phyloP scores from a whole-genome alignment of 768 basidiomycete genomes.

The Cystofilobasidium capitatum region DNA sequence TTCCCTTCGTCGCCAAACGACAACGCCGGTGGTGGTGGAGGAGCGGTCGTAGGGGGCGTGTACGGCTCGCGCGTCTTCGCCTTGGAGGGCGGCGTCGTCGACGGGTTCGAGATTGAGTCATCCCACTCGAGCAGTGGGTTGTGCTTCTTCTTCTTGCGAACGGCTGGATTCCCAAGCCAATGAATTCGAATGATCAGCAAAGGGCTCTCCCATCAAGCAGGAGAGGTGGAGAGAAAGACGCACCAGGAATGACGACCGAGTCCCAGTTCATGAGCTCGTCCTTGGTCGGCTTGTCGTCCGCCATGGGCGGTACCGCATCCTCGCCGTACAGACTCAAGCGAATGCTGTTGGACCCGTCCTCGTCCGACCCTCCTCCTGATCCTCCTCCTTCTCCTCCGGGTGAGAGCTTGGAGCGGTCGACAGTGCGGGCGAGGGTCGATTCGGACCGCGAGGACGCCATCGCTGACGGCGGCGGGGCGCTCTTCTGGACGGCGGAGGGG shows the following conservation, averaged over 20 bases:
- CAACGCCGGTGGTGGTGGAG: background rate
- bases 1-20: background rate
- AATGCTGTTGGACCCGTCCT: background rate
- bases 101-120: conserved; percentile 1
- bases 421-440: too few species aligned
- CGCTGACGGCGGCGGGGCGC: too few species aligned
- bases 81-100: background rate
- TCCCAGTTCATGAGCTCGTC: conserved; percentile 10
- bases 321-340: background rate
- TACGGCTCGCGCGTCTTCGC: background rate
- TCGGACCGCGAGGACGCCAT: too few species aligned
- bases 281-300: conserved; percentile 1
- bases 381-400: too few species aligned
- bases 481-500: too few species aligned
- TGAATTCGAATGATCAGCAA: too few species aligned
- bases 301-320: conserved; percentile 1
- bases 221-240: too few species aligned
- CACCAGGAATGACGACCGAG: conserved; percentile 1
- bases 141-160: conserved; percentile 3
- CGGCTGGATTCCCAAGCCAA: too few species aligned
- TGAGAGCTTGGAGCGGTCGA: too few species aligned
- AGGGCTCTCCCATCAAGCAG: too few species aligned
- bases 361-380: too few species aligned
- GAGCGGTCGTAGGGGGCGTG: background rate
- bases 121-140: conserved; percentile 9